Percentiles rank a stretch among this genome's conserved stretches.
phyloP scores from a whole-genome alignment of 441 rosid genomes.

The Corymbia citriodora region DNA sequence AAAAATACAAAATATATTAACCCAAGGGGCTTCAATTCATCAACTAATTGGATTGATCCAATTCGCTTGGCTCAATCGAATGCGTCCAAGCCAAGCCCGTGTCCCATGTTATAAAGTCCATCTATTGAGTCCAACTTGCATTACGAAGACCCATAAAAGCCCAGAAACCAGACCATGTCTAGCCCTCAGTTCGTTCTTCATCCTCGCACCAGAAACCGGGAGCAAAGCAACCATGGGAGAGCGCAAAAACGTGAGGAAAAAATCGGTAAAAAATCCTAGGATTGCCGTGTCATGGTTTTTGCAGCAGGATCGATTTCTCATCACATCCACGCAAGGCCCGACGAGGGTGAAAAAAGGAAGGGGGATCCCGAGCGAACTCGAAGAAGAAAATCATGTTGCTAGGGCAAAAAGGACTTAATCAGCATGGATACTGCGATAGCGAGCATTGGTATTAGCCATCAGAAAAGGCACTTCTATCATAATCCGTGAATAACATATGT shows the following conservation, averaged over 20 bases:
- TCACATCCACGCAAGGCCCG: neutral
- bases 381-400: neutral
- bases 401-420: neutral
- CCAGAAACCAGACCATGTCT: neutral
- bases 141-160: neutral
- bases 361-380: too few relatives aligned
- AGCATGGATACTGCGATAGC: neutral
- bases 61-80: neutral
- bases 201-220: neutral
- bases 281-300: neutral
- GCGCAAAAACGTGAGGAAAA: neutral
- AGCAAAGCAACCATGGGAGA: neutral
- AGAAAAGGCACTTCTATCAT: neutral
- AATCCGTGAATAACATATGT: neutral
- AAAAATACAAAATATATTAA: too few relatives aligned
- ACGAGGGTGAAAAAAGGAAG: neutral
- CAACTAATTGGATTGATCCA: neutral
- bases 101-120: neutral
- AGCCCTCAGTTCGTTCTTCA: neutral
- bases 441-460: neutral
- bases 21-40: neutral
- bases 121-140: neutral
- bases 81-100: neutral
- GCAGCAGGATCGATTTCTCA: neutral
- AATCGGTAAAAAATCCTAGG: neutral